Evolutionary conservation across 345 rosid genomes (phyloP), one percentile per base, ranked within the genome.

Genomic region (Physaria fendleri): DNA sequence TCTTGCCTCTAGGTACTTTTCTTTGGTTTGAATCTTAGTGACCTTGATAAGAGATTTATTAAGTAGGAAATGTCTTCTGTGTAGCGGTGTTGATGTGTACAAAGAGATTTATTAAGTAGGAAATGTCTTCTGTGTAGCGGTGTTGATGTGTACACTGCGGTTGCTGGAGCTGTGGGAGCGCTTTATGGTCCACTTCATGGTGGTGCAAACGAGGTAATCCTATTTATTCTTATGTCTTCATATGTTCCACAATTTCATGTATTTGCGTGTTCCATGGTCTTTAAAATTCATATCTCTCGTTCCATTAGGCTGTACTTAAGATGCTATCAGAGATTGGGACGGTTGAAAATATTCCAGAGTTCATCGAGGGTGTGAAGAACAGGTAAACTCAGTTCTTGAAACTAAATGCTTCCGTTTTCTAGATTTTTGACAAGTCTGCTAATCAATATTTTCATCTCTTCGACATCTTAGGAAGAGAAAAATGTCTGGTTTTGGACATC

Each of bases 401-500:
- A 41, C 53, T 32, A n/a, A 12, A 52, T 42, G 34, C 11, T 10
- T 46, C 45, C 2, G 5, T 66, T 47, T 33, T 23, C 10, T 14
- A 13, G 15, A 9, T 11, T 4, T 49, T 1, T 53, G 23, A 52
- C 2, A 15, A 39, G 43, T n/a, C 13, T 52, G 13, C 29, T 23
- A 32, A 46, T 38, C 12, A 22, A 5, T 16, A 16, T 17, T 37
- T 17, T 4, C 27, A 29, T 55, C 27, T 27, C 42, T 18, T 62
- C 65, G 18, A 28, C 37, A 16, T 21, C 33, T 15, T 27, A 93
- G 99, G 81, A 93, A 87, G 75, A 78, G 88, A 74, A 93, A 93
- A 81, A 87, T 93, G 99, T 93, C 96, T n/a, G 99, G 99, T 60
- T 93, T 93, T 77, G 97, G 99, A 24, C 97, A 93, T 68, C 96